Base-by-base conservation (phyloP, 1,139 yeast species). In the Hemisphaericaspora xylanilytica region DNA sequence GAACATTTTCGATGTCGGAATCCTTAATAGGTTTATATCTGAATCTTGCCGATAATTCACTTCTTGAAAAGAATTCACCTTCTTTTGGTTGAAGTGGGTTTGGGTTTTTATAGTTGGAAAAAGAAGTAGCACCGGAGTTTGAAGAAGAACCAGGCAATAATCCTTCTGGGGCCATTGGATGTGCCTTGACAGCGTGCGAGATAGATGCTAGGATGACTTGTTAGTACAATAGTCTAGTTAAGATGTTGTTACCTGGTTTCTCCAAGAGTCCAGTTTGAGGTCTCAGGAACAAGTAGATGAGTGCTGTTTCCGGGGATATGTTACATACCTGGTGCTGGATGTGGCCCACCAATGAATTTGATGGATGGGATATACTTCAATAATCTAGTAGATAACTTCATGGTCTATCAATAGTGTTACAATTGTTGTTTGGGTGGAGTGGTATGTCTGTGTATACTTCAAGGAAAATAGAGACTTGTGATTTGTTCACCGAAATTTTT, bases 21-120 rank as follows among this genome's bases (percentile, higher is more conserved):
- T 78, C 85, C 41, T 77, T 78, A 22, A 86, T 71, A 4, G 71
- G 65, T 38, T 69, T 67, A 62, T 81, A 85, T 63, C 81, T 80
- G 67, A 85, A 86, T 58, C 90, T 76, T 42, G 63, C 48, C 1
- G 96, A 87, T 45, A 88, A 74, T 45, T 81, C 77, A 38, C 78
- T 65, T 55, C 92, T 73, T 28, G 89, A 70, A 41, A 68, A 68
- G 48, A 67, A 71, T 57, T 71, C 78, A 35, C 79, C 81, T 36
- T 63, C 68, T 42, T 65, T 64, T 18, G 66, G 64, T 36, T 71
- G 68, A 25, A 70, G 58, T 25, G 73, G 58, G 39, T 68, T 61
- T 21, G 58, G 43, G 53, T 61, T 63, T 45, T 53, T 50, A 49
- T 44, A 56, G 5, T 46, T 22, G 8, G 55, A 36, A 15, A 14